These are phyloP conservation scores for Nidularia pulvinata DNA, from an alignment of 768 basidiomycete genomes.

Conservation along the genomic window DNA sequence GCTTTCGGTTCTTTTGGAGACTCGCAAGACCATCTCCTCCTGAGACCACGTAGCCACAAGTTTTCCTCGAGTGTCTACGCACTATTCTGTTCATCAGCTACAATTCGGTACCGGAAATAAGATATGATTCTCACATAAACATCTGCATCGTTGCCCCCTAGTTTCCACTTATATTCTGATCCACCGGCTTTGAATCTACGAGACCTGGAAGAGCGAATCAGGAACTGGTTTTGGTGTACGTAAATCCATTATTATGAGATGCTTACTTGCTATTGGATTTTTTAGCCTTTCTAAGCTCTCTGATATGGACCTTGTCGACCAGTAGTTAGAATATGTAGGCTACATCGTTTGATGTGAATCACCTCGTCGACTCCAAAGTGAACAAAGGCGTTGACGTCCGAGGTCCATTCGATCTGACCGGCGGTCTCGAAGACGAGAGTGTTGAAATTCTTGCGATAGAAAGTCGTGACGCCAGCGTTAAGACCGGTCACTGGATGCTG, in stretches of 20 bases:
- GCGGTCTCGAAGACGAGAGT: slow-evolving; percentile 48
- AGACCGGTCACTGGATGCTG: slow-evolving; percentile 43
- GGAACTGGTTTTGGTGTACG: no score
- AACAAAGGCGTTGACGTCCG: slow-evolving; percentile 38
- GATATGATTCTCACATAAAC: slow-evolving; percentile 36
- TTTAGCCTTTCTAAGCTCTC: slow-evolving; percentile 48
- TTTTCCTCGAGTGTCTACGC: not conserved
- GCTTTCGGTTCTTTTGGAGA: slow-evolving; percentile 32
- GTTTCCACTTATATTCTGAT: slow-evolving; percentile 59
- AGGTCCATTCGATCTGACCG: slow-evolving; percentile 53
- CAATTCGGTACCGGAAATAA: not conserved
- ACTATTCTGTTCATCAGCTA: not conserved
- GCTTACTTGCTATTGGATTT: slow-evolving; percentile 46
- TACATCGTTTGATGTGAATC: not conserved
- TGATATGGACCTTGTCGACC: slow-evolving; percentile 25
- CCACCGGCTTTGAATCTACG: slow-evolving; percentile 51
- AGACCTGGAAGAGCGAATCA: slow-evolving; percentile 28
- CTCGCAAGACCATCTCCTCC: slow-evolving; percentile 32
- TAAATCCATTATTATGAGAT: slow-evolving; percentile 6
- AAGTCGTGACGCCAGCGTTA: slow-evolving; percentile 39
- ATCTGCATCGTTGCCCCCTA: slow-evolving; percentile 36
- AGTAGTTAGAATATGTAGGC: not conserved
- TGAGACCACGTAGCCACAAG: not conserved
- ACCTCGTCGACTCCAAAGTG: slow-evolving; percentile 52
- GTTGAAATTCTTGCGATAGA: slow-evolving; percentile 42